Conservation (phyloP, 2,329 filamentous ascomycete genomes). For the Neoscytalidium dimidiatum region DNA sequence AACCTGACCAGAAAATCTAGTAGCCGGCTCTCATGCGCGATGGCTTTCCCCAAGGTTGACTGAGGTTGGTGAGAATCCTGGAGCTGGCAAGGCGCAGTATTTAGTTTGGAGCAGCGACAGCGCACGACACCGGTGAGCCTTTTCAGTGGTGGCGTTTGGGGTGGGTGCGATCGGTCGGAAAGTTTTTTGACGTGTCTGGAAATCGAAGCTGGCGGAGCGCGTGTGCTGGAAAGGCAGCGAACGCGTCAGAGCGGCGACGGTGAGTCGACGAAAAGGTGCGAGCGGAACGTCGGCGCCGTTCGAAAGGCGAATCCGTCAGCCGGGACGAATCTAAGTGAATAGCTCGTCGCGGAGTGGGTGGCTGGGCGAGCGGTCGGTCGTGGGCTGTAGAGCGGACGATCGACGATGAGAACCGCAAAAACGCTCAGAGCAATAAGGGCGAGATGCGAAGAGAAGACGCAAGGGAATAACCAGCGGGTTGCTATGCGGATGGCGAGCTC, state of each 20-base stretch:
- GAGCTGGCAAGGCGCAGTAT: not conserved
- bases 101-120: not conserved
- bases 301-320: not conserved
- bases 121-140: not conserved
- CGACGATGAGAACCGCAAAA: slow-evolving; percentile 4
- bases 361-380: slow-evolving; percentile 2
- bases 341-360: slow-evolving; percentile 18
- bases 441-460: slow-evolving; percentile 8
- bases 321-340: slow-evolving; percentile 22
- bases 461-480: slow-evolving; percentile 9
- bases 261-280: not conserved
- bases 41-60: not conserved
- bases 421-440: slow-evolving; percentile 14
- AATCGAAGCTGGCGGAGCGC: not conserved
- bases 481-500: slow-evolving; percentile 8
- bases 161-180: not conserved
- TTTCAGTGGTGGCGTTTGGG: not conserved
- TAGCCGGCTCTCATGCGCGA: slow-evolving; percentile 38
- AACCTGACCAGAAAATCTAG: slow-evolving; percentile 35
- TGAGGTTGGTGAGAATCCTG: not conserved
- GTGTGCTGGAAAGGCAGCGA: not conserved
- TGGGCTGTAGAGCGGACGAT: not conserved
- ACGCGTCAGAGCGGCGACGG: slow-evolving; percentile 3
- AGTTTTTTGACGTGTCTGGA: slow-evolving; percentile 1
- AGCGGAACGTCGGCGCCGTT: not conserved